These are phyloP conservation scores for Rostrohypoxylon terebratum DNA, from an alignment of 495 filamentous ascomycete genomes.

Conservation along the genomic window DNA sequence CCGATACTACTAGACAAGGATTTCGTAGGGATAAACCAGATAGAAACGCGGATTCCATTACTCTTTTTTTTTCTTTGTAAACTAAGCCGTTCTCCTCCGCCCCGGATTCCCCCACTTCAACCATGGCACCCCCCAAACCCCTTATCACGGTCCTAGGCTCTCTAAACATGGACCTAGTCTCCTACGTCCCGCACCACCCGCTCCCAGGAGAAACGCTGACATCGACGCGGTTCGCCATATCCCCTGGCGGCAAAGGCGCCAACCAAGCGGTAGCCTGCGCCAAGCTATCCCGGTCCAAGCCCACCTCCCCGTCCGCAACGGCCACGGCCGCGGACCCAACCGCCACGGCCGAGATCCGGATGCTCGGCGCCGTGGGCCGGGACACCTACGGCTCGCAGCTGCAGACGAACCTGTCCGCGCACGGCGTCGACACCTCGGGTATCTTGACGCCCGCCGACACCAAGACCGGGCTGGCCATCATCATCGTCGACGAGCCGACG, in stretches of 20 bases:
- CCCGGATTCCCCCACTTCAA: not conserved
- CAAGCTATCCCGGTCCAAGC: slow-evolving; percentile 58
- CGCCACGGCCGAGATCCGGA: slow-evolving; percentile 71
- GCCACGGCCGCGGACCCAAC: slow-evolving; percentile 48
- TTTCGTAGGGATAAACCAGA: not conserved
- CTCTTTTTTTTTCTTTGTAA: not conserved
- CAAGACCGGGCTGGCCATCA: slow-evolving; percentile 83
- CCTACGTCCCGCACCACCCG: slow-evolving; percentile 85
- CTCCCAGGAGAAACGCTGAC: slow-evolving; percentile 88
- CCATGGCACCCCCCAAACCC: slow-evolving; percentile 53
- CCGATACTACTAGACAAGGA: not conserved
- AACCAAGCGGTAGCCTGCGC: slow-evolving; percentile 91
- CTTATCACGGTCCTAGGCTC: slow-evolving; percentile 86
- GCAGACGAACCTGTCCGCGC: slow-evolving; percentile 60
- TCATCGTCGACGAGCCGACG: slow-evolving; percentile 80
- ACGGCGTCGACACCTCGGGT: slow-evolving; percentile 72
- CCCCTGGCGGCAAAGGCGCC: slow-evolving; percentile 91
- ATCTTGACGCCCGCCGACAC: slow-evolving; percentile 71
- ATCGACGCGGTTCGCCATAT: slow-evolving; percentile 78
- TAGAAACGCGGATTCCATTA: not conserved
- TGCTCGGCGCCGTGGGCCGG: slow-evolving; percentile 85
- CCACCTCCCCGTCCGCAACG: slow-evolving; percentile 29
- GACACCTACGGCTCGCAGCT: slow-evolving; percentile 71
- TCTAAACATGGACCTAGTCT: slow-evolving; percentile 92
- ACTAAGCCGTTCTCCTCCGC: not conserved